Base-by-base conservation (phyloP, 164 flowering plant species). In the Nymphaea thermarum region DNA sequence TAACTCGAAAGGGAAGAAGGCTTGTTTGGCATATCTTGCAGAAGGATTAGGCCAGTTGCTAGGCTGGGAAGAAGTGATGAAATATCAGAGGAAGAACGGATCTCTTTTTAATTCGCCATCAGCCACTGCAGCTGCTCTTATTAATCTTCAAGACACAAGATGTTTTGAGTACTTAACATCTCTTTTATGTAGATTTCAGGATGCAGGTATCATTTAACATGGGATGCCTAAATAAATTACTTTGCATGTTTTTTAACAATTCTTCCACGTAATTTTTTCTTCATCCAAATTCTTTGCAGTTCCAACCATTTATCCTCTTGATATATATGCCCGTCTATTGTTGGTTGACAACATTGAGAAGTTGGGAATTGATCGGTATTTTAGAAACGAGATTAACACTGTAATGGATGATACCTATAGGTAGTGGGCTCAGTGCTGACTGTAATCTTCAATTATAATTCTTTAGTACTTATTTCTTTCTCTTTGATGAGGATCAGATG, bases 101-200 rank as follows among this genome's bases (percentile, higher is more conserved):
- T 94, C 99, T 2, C 74, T 94, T 43, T 87, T 91, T 70, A 87
- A 90, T 81, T 94, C 96, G 66, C 99, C 98, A 42, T 83, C 98
- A 16, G 73, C 94, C 18, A 87, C 98, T 67, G 96, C 99, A 53
- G 92, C 96, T 74, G 88, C 88, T 76, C 65, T 83, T 62, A 72
- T 51, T 60, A 80, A 82, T 66, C 67, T 76, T 66, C 80, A 73
- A 3, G 79, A 90, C 77, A 43, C 73, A 51, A 82, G 75, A 36
- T 87, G 93, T 78, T 83, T 84, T 18, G 74, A 67, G 62, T 94
- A 91, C 78, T 88, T 94, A 64, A 64, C 42, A n/a, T 75, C 83
- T 2, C 64, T 86, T 61, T 69, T 88, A 68, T 68, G 83, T 67
- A 78, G 71, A 70, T 86, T 83, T 72, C 84, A 84, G 11, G 71